Percentiles rank a stretch among this genome's conserved stretches.
phyloP scores from a whole-genome alignment of 2,329 filamentous ascomycete genomes.

The Lachnellula cervina region DNA sequence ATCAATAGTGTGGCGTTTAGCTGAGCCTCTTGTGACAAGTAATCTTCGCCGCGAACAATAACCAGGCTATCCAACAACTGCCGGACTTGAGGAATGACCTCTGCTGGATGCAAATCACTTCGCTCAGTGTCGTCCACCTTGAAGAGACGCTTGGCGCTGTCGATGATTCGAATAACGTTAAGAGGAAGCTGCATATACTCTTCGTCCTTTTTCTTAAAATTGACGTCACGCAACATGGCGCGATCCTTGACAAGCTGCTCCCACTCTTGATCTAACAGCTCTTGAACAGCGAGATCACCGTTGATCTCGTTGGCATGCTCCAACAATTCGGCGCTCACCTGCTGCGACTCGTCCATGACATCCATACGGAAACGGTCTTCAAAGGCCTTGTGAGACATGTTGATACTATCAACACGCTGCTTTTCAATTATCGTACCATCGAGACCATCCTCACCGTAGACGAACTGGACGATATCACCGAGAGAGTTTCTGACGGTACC shows the following conservation, averaged over 20 bases:
- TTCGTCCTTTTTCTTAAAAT: conserved; percentile 65
- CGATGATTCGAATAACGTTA: conserved; percentile 85
- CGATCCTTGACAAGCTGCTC: conserved; percentile 74
- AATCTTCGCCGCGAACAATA: conserved; percentile 80
- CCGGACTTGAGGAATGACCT: conserved; percentile 77
- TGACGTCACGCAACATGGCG: conserved; percentile 65
- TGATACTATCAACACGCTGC: conserved; percentile 97
- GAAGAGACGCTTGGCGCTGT: conserved; percentile 86
- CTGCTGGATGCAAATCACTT: conserved; percentile 83
- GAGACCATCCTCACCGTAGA: conserved; percentile 92
- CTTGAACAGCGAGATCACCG: conserved; percentile 83
- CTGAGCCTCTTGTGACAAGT: conserved; percentile 80
- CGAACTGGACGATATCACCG: conserved; percentile 88
- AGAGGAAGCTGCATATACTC: conserved; percentile 87
- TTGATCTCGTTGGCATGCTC: conserved; percentile 83
- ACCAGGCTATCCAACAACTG: conserved; percentile 71
- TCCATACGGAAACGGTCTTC: conserved; percentile 82
- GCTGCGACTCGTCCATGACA: conserved; percentile 62
- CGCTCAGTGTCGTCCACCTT: conserved; percentile 79
- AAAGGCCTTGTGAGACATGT: conserved; percentile 84
- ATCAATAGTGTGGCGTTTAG: conserved; percentile 83
- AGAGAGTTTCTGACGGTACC: conserved; percentile 90
- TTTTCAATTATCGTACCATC: conserved; percentile 93
- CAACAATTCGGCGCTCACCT: conserved; percentile 64
- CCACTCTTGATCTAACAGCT: conserved; percentile 82